phyloP scores from a whole-genome alignment of 768 basidiomycete genomes.

The Phaffia tasmanica region DNA sequence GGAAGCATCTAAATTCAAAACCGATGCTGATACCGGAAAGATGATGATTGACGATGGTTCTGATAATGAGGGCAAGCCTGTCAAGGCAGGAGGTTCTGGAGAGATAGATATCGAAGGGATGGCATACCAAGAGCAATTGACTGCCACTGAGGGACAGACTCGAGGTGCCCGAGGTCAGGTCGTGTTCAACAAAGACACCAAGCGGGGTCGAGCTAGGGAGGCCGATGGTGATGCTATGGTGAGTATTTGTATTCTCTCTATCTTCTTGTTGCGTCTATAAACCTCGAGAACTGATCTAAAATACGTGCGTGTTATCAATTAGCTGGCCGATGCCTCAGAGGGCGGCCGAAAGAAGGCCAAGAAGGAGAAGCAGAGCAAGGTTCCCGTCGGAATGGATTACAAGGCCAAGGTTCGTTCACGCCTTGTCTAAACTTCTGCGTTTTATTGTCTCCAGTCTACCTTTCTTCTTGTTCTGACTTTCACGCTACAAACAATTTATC shows the following conservation, averaged over 20 bases:
- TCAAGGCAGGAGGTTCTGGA: slow-evolving; percentile 40
- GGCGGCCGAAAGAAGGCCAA: slow-evolving; percentile 41
- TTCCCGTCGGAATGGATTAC: slow-evolving; percentile 71
- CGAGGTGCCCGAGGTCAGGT: slow-evolving; percentile 71
- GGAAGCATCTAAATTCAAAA: slow-evolving; percentile 76
- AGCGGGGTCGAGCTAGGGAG: slow-evolving; percentile 69
- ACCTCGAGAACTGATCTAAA: neutral
- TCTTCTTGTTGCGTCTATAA: neutral
- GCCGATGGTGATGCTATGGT: slow-evolving; percentile 47
- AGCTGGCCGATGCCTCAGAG: slow-evolving; percentile 54
- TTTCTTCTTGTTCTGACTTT: slow-evolving; percentile 9
- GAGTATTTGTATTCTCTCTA: slow-evolving; percentile 30
- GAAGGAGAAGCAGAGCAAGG: slow-evolving; percentile 44
- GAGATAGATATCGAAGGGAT: slow-evolving; percentile 39
- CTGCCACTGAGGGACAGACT: slow-evolving; percentile 79
- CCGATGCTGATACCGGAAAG: slow-evolving; percentile 49
- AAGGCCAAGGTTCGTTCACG: slow-evolving; percentile 71
- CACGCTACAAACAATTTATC: neutral
- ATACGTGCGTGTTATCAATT: slow-evolving; percentile 41
- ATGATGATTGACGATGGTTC: slow-evolving; percentile 39
- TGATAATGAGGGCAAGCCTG: slow-evolving; percentile 42
- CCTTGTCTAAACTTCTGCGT: neutral
- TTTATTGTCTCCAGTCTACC: slow-evolving; percentile 1
- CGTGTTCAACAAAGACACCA: slow-evolving; percentile 95
- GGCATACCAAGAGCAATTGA: slow-evolving; percentile 72